These are phyloP conservation scores for Angomonas deanei DNA, from an alignment of 208 protist species.

Conservation along the genomic window DNA sequence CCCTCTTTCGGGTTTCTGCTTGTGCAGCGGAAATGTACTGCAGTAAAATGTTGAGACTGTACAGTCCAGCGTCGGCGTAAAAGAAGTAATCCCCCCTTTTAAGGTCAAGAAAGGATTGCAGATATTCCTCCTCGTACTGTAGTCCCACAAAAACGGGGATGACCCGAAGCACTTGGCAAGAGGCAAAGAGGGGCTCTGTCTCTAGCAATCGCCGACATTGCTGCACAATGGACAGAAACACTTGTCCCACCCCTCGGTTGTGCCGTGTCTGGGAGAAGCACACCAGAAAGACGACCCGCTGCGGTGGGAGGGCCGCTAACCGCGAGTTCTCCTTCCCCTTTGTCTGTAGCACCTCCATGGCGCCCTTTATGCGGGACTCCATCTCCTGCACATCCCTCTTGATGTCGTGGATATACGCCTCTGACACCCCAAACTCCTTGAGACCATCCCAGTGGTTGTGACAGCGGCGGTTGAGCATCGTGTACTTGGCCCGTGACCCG, in stretches of 20 bases:
- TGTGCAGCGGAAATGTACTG: constrained; percentile 15
- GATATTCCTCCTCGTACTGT: constrained; percentile 4
- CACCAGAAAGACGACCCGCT: constrained; percentile 41
- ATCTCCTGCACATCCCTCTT: background rate
- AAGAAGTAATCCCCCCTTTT: constrained; percentile 16
- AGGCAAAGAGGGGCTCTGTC: background rate
- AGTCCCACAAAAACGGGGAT: constrained; percentile 46
- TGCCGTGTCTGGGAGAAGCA: constrained; percentile 45
- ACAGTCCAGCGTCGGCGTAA: constrained; percentile 62
- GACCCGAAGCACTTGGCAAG: constrained; percentile 27
- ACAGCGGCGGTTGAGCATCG: constrained; percentile 1
- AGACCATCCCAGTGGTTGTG: constrained; percentile 3
- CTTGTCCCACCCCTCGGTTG: constrained; percentile 20
- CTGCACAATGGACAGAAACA: constrained; percentile 14
- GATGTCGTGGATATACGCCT: constrained; percentile 1
- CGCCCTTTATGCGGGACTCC: background rate
- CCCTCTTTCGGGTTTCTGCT: background rate
- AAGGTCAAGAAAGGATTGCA: background rate
- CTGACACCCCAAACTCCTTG: background rate
- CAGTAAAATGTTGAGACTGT: constrained; percentile 45
- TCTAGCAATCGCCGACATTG: background rate
- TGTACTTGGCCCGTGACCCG: background rate
- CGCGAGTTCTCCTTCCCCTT: background rate
- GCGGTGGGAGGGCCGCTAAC: constrained; percentile 3
- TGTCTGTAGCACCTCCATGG: background rate